Base-by-base conservation (phyloP, 2,329 filamentous ascomycete genomes). In the Lecanicillium sp. region DNA sequence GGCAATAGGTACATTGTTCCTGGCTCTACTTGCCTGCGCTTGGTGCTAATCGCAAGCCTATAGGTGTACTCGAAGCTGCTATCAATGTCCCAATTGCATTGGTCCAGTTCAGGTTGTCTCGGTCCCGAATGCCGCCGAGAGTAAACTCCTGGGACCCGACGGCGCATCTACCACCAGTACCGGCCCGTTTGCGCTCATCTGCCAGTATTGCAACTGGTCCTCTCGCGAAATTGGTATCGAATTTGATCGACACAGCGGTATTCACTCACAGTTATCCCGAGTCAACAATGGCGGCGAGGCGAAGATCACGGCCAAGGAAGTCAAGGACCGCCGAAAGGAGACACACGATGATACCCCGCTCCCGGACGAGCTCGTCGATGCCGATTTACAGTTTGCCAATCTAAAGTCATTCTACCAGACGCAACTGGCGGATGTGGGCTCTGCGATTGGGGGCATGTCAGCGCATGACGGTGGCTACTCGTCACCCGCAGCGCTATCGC, bases 51-150 rank as follows among this genome's bases (percentile, higher is more conserved):
- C n/a, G 40, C 52, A 24, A 29, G 44, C n/a, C 32, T 42, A 24
- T 36, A 91, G 90, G 62, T 96, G 93, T 64, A 91, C 89, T 15
- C 79, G 93, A 55, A 96, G 90, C 63, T 98, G 93, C 67, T 97
- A 93, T 71, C 88, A 94, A 62, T 98, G 93, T 58, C 93, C 93
- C 0, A 74, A 90, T 54, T 98, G 93, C 65, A 83, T 87, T 23
- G 83, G 89, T 0, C 86, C 89, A 11, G 76, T 97, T 33, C 77
- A 83, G 17, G 83, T 93, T 44, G 86, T 82, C 45, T 81, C 83
- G 17, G 68, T 90, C 51, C 85, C 90, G 47, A 70, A 75, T 29
- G 62, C 73, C 2, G 62, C 72, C 21, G 73, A 75, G 64, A 55
- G 66, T 17, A 67, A 59, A 48, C 69, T 72, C 32, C 65, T 73